Percentiles rank a stretch among this genome's conserved stretches.
These are phyloP conservation scores for Lecanoromycetidae sp. DNA, from an alignment of 2,329 filamentous ascomycete genomes.

Conservation along the genomic window DNA sequence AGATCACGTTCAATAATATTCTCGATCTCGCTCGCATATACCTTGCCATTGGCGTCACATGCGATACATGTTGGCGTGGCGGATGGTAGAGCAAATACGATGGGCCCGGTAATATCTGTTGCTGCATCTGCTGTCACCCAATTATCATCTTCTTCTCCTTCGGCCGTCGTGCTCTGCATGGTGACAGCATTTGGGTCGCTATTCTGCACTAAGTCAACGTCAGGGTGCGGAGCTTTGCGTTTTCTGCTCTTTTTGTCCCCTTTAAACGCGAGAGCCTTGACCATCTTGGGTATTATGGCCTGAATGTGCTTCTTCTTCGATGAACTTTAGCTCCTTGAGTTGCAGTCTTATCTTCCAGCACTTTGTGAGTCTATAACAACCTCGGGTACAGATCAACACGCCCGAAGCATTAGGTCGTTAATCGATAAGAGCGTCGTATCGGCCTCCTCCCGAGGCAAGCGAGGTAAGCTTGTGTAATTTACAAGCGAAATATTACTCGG, in stretches of 20 bases:
- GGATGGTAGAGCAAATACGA: conserved; percentile 71
- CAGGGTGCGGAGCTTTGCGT: conserved; percentile 58
- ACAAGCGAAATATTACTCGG: too few relatives aligned
- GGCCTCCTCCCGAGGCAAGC: too few relatives aligned
- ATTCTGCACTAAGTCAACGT: conserved; percentile 30
- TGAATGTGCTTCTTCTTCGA: too few relatives aligned
- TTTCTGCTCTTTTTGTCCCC: conserved; percentile 94
- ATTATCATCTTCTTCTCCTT: conserved; percentile 56
- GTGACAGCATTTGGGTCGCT: conserved; percentile 21
- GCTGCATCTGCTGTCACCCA: conserved; percentile 78
- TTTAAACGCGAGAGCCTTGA: conserved; percentile 88
- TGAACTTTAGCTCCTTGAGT: too few relatives aligned
- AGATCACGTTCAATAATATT: conserved; percentile 79
- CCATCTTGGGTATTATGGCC: conserved; percentile 18
- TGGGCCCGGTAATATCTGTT: conserved; percentile 65
- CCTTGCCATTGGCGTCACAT: conserved; percentile 73
- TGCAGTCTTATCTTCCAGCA: too few relatives aligned
- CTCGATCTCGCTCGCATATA: conserved; percentile 71
- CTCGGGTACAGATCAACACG: too few relatives aligned
- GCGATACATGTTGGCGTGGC: conserved; percentile 62
- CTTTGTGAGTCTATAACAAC: too few relatives aligned
- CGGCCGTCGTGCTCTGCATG: conserved; percentile 21
- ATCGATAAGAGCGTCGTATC: too few relatives aligned
- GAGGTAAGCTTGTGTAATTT: too few relatives aligned
- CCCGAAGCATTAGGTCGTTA: too few relatives aligned